Conservation (phyloP, 2,329 filamentous ascomycete species). For the Colletotrichum eremochloae region DNA sequence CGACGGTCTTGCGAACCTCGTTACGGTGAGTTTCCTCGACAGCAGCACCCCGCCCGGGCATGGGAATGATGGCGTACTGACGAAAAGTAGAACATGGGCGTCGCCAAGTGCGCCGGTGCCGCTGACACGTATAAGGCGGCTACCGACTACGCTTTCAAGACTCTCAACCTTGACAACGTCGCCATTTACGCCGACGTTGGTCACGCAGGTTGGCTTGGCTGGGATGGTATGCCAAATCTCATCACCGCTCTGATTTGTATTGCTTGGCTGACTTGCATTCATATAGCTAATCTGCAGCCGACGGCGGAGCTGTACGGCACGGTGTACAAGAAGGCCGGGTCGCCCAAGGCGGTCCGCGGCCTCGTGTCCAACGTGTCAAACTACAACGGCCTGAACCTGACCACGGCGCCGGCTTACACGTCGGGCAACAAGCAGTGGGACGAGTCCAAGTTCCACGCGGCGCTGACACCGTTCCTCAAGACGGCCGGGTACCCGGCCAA, state of each 20-base stretch:
- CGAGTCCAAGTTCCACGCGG: slow-evolving; percentile 42
- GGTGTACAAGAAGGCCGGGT: slow-evolving; percentile 51
- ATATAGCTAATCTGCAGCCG: slow-evolving; percentile 45
- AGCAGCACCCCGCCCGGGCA: rapidly evolving
- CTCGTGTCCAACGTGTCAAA: slow-evolving; percentile 54
- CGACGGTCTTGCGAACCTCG: slow-evolving; percentile 1
- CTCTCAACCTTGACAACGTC: slow-evolving; percentile 53
- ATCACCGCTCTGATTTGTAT: background rate
- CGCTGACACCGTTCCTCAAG: slow-evolving; percentile 39
- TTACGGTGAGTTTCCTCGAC: background rate
- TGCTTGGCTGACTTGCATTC: background rate
- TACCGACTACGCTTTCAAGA: slow-evolving; percentile 51
- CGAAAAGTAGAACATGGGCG: slow-evolving; percentile 48
- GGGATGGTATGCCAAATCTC: slow-evolving; percentile 42
- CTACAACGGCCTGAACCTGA: slow-evolving; percentile 49
- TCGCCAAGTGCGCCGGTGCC: slow-evolving; percentile 49
- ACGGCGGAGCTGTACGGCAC: slow-evolving; percentile 48
- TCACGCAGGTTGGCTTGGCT: slow-evolving; percentile 56
- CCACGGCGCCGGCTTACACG: slow-evolving; percentile 47
- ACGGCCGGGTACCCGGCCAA: slow-evolving; percentile 41
- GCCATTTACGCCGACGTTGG: slow-evolving; percentile 55
- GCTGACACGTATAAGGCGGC: slow-evolving; percentile 48
- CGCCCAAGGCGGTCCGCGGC: slow-evolving; percentile 52
- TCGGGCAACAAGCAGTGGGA: slow-evolving; percentile 38
- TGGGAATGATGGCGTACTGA: background rate